Base-by-base conservation (phyloP, 345 rosid genomes). In the Crucihimalaya himalaica region DNA sequence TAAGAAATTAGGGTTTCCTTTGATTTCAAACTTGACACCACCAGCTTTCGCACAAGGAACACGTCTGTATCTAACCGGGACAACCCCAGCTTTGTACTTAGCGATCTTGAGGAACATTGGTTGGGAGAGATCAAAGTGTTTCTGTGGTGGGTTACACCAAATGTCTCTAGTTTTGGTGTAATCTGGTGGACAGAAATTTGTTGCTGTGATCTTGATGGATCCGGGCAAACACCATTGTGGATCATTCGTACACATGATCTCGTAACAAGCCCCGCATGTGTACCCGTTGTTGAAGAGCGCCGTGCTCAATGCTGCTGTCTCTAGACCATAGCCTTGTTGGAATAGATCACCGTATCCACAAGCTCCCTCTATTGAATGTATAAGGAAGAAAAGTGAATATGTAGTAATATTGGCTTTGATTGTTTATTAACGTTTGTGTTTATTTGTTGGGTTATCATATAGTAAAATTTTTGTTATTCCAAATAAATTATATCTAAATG, bases 111-210 rank as follows among this genome's bases (percentile, higher is more conserved):
- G 25, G 73, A 86, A 86, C 86, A 86, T 82, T 10, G 77, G 55
- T 70, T 11, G 54, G 1, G 87, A 77, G 2, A 86, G 71, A 45
- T 86, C 87, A 12, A 86, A 86, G 72, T 86, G 87, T 23, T 72
- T 71, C 4, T 54, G 70, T 4, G 89, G 89, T 12, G 83, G 84
- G 70, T 84, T 80, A 75, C 89, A 84, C 86, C 86, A 82, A 45
- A 1, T 9, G 27, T 50, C 83, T 0, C 0, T 1, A 0, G 70
- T 1, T 16, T 77, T 77, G 16, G 78, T 0, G 64, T 80, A 78
- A 51, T 85, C 39, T 0, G 89, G 80, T 3, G 86, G 92, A 79
- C 90, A 89, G 13, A 82, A 80, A n/a, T 87, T 87, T 4, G 91
- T 89, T 1, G 84, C 90, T 0, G 92, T 73, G 56, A 64, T 45